phyloP scores from a whole-genome alignment of 768 basidiomycete genomes.

The Mycena sanguinolenta region DNA sequence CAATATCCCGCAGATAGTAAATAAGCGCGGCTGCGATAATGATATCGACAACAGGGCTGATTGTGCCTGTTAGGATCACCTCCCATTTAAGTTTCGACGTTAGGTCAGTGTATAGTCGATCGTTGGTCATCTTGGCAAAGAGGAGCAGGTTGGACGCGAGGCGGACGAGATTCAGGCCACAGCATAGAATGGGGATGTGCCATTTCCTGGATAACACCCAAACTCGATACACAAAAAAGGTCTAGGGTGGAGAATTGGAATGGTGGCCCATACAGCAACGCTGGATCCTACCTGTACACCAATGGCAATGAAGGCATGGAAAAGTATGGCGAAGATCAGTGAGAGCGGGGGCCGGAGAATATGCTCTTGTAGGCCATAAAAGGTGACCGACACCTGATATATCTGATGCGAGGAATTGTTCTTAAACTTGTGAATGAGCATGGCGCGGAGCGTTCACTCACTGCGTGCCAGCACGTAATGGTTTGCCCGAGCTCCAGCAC shows the following conservation, averaged over 20 bases:
- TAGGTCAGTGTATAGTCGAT: neutral
- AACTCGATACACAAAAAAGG: constrained; percentile 6
- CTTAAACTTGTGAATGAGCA: neutral
- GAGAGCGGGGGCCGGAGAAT: neutral
- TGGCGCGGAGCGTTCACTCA: neutral
- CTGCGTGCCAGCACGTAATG: neutral
- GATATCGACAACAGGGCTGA: constrained; percentile 1
- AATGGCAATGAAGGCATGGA: neutral
- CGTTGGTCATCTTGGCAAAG: neutral
- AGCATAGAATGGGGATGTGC: neutral
- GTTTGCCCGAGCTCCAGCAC: constrained; percentile 1
- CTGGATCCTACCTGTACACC: neutral
- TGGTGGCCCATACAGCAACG: neutral
- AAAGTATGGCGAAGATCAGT: neutral
- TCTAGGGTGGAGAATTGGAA: neutral
- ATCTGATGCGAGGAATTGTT: neutral
- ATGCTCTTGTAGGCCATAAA: neutral
- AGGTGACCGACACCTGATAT: neutral
- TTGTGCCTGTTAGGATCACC: neutral
- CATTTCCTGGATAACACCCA: neutral
- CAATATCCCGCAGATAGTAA: neutral
- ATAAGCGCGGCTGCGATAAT: neutral
- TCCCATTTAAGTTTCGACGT: neutral
- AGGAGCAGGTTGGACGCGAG: neutral
- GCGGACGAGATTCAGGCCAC: constrained; percentile 1